Evolutionary conservation across 768 basidiomycete species (phyloP), one percentile per base, ranked within the genome.

Genomic region (Boletus subcaerulescens): DNA sequence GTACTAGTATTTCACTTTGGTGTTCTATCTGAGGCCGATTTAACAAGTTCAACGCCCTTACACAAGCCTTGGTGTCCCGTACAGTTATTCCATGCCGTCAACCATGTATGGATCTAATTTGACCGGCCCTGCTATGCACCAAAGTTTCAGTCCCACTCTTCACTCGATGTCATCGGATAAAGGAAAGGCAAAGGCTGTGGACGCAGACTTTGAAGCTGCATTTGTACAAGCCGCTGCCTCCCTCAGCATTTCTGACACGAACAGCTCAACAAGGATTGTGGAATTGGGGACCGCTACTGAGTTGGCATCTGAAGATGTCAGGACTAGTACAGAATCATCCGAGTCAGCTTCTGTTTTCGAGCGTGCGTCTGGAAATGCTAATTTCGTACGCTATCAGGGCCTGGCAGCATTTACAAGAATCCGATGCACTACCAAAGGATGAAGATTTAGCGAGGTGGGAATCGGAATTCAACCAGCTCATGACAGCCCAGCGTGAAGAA

Each of bases 141-240:
- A 76, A 53, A 40, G 44, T 32, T 58, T 66, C 55, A 66, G 62
- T 48, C 58, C 64, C 48, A 48, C 65, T 47, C 52, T 56, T 58
- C 60, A 63, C 32, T 43, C 61, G 56, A 42, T 62, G 50, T 52
- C 62, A 49, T 57, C 57, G 22, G 66, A 73, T 47, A 83, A 85
- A 62, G 89, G 85, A 14, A 98, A 96, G 67, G 91, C 88, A 2
- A 94, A 92, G 66, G 82, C 77, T 17, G 78, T 81, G 52, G 87
- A 91, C 49, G 82, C 80, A 5, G 91, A 91, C 68, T 91, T 92
- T 53, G 91, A 93, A 60, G 86, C 86, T n/a, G 91, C 90, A 11
- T 92, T 93, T 71, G 86, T 84, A 12, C 80, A 87, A 61, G 75
- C 80, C 3, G 74, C 76, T 6, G 82, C 80, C n/a, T 82, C 83